Evolutionary conservation across 2,329 filamentous ascomycete species (phyloP), one percentile per base, ranked within the genome.

Genomic region (Fusarium austroafricanum): DNA sequence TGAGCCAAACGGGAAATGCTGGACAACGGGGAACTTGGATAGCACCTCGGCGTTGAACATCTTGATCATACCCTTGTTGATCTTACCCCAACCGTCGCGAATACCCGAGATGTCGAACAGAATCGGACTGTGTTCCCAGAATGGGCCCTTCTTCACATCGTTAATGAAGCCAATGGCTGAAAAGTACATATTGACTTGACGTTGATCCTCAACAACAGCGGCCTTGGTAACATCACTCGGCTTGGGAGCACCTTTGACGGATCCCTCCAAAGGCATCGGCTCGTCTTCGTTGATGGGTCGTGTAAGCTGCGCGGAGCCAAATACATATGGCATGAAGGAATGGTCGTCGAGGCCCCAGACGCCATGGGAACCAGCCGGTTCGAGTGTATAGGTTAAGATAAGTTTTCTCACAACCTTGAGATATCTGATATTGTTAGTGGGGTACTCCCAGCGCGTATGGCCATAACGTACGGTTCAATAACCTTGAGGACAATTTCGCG

Each of bases 291-390:
- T 81, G 67, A 97, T 92, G 2, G 94, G 87, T 1, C 93, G 90
- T 11, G 91, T 91, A 39, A 96, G 84, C 76, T 99, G 96, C 0
- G 96, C 94, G 3, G 94, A 97, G 31, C 96, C 96, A 68, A 98
- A 94, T 57, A 99, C 93, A 78, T 98, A 99, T 0, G 96, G 92
- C 26, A 96, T 79, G 77, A 99, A 98, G 10, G 89, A 94, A 79
- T 99, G 95, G 78, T 99, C 96, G 76, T 99, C 96, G n/a, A 99
- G 85, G 20, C 96, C 96, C 96, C 96, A 99, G 20, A 99, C 96
- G 5, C 96, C 96, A 76, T 98, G 96, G 2, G 95, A 97, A 4
- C 96, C 96, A 8, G 96, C 96, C 6, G 96, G 96, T 76, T 99
- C 96, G 20, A 99, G 87, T 1, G 90, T 97, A 77, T 98, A 99